These are phyloP conservation scores for Gynostemma pentaphyllum DNA, from an alignment of 306 rosid species.

Conservation along the genomic window DNA sequence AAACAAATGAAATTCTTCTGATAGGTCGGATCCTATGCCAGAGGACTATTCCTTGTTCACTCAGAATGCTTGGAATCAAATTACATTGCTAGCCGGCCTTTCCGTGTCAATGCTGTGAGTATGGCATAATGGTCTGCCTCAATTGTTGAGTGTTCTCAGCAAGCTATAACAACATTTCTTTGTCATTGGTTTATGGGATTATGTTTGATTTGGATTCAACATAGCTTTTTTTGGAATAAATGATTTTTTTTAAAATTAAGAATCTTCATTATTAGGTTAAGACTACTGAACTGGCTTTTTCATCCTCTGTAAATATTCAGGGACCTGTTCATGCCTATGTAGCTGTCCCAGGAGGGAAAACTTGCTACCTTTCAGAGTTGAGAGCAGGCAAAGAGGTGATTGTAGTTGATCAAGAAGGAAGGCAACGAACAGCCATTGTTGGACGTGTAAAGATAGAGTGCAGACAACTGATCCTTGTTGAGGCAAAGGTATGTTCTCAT, in stretches of 20 bases:
- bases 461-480: conserved; percentile 69
- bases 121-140: background rate
- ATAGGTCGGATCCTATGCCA: conserved; percentile 90
- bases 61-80: conserved; percentile 91
- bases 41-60: conserved; percentile 81
- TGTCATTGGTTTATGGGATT: too few species aligned
- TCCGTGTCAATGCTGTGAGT: conserved; percentile 90
- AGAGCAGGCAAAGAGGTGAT: conserved; percentile 76
- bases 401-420: conserved; percentile 67
- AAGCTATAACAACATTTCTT: background rate
- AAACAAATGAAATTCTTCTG: background rate
- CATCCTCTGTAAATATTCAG: conserved; percentile 24
- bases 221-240: too few species aligned
- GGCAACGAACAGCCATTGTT: conserved; percentile 57
- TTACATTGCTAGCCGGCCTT: conserved; percentile 90
- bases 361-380: conserved; percentile 76
- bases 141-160: background rate
- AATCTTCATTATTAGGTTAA: too few species aligned
- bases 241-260: too few species aligned
- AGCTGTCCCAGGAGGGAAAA: conserved; percentile 76
- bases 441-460: conserved; percentile 86
- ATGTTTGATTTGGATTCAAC: too few species aligned
- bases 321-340: conserved; percentile 83
- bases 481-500: conserved; percentile 56
- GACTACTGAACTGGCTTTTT: too few species aligned